Conservation (phyloP, 2,329 filamentous ascomycete genomes). For the Trematosphaeria pertusa region DNA sequence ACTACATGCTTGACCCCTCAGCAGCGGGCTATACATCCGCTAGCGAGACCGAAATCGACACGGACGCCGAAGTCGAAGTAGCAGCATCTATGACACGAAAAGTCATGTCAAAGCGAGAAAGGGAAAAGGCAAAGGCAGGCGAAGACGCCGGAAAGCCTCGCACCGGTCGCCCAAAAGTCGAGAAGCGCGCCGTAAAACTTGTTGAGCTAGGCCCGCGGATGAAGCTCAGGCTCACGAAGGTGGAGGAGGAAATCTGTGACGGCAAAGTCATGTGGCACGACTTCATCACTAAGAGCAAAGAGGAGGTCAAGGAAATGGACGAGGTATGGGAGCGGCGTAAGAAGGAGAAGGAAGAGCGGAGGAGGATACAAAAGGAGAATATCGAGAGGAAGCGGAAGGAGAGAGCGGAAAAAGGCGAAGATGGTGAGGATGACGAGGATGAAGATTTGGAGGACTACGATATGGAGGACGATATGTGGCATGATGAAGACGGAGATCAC, state of each 20-base stretch:
- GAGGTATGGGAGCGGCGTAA: conserved; percentile 79
- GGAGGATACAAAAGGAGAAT: conserved; percentile 85
- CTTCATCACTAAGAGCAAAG: conserved; percentile 82
- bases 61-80: conserved; percentile 94
- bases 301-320: conserved; percentile 80
- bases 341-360: conserved; percentile 82
- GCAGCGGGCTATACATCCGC: conserved; percentile 89
- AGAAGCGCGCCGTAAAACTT: conserved; percentile 88
- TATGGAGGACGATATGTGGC: conserved; percentile 57
- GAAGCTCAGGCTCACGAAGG: conserved; percentile 88
- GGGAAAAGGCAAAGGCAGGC: conserved; percentile 51
- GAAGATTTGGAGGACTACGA: conserved; percentile 50
- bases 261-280: conserved; percentile 98
- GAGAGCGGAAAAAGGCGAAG: conserved; percentile 53
- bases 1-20: conserved; percentile 84
- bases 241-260: conserved; percentile 89
- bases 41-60: conserved; percentile 91
- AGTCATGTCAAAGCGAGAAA: conserved; percentile 64
- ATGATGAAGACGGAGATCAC: conserved; percentile 61
- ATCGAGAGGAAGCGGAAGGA: conserved; percentile 83
- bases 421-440: conserved; percentile 53
- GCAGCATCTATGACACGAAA: conserved; percentile 66
- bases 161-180: conserved; percentile 61
- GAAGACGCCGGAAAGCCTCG: conserved; percentile 45
- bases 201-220: conserved; percentile 91